These are phyloP conservation scores for Lolium multiflorum DNA, from an alignment of 176 grass and related monocot species.

Conservation along the genomic window DNA sequence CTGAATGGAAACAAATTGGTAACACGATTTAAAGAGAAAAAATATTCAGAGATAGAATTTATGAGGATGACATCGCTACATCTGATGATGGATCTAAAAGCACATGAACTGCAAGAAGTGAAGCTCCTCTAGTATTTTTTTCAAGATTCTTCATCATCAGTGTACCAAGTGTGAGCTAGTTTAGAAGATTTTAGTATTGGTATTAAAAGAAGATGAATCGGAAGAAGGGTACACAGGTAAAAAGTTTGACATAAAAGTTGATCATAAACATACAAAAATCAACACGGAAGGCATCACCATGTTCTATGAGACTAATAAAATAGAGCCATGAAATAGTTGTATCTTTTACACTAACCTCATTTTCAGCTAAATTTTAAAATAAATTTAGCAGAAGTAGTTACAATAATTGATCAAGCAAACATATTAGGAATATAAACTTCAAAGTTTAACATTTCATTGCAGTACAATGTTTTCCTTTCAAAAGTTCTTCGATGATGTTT, in stretches of 20 bases:
- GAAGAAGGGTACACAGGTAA: not conserved
- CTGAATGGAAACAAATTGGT: slow-evolving; percentile 13
- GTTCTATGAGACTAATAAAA: slow-evolving; percentile 6
- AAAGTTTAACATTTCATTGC: not conserved
- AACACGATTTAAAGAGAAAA: not conserved
- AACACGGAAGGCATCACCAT: not conserved
- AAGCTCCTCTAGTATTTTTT: not conserved
- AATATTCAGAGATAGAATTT: not conserved
- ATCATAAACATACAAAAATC: not conserved
- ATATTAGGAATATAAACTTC: not conserved
- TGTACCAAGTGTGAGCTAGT: not conserved
- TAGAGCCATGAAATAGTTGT: not conserved
- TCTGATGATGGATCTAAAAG: too few relatives aligned
- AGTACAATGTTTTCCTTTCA: not conserved
- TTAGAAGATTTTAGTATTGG: not conserved
- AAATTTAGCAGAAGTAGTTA: not conserved
- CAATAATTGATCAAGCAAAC: not conserved
- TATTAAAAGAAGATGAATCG: not conserved
- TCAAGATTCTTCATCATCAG: not conserved
- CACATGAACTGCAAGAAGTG: too few relatives aligned
- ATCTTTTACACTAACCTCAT: not conserved
- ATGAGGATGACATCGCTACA: not conserved
- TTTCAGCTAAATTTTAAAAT: not conserved
- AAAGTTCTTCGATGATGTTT: not conserved
- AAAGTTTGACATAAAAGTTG: not conserved